Evolutionary conservation across 495 filamentous ascomycete genomes (phyloP).

Genomic region (Aspergillus ellipticus): DNA sequence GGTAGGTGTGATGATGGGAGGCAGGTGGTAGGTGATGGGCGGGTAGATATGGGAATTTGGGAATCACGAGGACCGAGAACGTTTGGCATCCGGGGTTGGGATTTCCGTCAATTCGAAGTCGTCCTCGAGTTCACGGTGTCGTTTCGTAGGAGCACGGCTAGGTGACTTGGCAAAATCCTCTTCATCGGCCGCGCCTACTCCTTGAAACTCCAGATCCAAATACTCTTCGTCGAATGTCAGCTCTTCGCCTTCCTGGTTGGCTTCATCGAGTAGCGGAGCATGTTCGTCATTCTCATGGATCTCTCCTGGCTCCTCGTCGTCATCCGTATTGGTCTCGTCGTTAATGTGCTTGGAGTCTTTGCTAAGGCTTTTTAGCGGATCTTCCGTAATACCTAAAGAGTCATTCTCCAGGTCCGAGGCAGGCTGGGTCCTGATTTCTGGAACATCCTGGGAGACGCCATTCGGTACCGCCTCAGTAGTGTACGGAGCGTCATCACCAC

Average conservation of each 20-base stretch:
- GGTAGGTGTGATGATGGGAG: not conserved
- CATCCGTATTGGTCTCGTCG: slow-evolving; percentile 7
- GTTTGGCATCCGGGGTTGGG: slow-evolving; percentile 27
- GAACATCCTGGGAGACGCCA: slow-evolving; percentile 6
- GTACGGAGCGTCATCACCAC: slow-evolving; percentile 15
- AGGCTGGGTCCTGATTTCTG: slow-evolving; percentile 10
- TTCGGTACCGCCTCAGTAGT: slow-evolving; percentile 17
- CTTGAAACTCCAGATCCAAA: slow-evolving; percentile 19
- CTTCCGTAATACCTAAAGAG: slow-evolving; percentile 30
- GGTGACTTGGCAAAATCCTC: slow-evolving; percentile 6
- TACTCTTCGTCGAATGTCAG: slow-evolving; percentile 24
- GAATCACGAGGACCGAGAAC: slow-evolving; percentile 28
- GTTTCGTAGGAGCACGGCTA: slow-evolving; percentile 22
- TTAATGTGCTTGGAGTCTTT: slow-evolving; percentile 11
- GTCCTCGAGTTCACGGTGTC: slow-evolving; percentile 27
- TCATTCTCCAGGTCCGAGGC: slow-evolving; percentile 27
- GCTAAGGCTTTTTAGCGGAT: slow-evolving; percentile 26
- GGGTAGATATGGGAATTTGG: not conserved
- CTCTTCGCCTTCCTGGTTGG: slow-evolving; percentile 43
- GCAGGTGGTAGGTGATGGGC: not conserved
- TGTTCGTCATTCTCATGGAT: slow-evolving; percentile 19
- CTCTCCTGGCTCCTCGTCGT: slow-evolving; percentile 10
- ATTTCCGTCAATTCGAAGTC: slow-evolving; percentile 26
- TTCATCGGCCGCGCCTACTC: slow-evolving; percentile 5
- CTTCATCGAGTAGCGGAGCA: slow-evolving; percentile 12